Conservation (phyloP, 2,329 filamentous ascomycete genomes). For the Bisporella sp. region DNA sequence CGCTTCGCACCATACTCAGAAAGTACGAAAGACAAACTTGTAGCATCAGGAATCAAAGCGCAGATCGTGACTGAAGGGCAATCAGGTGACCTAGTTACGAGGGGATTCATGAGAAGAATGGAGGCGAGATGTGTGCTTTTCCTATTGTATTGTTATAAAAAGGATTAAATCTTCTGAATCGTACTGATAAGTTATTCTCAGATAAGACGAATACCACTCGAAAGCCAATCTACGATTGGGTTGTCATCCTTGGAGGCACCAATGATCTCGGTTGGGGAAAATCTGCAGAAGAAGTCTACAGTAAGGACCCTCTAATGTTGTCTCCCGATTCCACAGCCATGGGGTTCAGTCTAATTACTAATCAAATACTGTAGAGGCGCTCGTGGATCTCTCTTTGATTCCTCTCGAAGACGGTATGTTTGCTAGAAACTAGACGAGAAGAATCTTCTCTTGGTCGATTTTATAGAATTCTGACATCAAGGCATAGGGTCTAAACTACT, state of each 20-base stretch:
- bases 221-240: conserved; percentile 41
- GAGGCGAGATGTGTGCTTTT: background rate
- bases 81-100: background rate
- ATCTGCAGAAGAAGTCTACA: conserved; percentile 36
- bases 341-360: no score
- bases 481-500: conserved; percentile 39
- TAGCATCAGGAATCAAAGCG: conserved; percentile 22
- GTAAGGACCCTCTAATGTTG: background rate
- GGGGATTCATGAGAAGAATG: conserved; percentile 1
- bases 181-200: no score
- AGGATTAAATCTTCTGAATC: no score
- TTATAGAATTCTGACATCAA: conserved; percentile 29
- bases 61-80: background rate
- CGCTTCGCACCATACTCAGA: conserved; percentile 43
- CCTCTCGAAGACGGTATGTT: conserved; percentile 32
- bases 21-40: conserved; percentile 31
- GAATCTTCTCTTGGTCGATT: background rate
- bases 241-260: conserved; percentile 56
- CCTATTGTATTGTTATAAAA: background rate
- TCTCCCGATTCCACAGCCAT: no score
- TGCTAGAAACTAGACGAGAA: background rate
- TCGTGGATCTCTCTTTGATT: conserved; percentile 41
- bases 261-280: conserved; percentile 49
- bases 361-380: conserved; percentile 21
- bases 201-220: background rate